Evolutionary conservation across 805 yeast species (phyloP).

Genomic region (Nakazawaea anatomiae): DNA sequence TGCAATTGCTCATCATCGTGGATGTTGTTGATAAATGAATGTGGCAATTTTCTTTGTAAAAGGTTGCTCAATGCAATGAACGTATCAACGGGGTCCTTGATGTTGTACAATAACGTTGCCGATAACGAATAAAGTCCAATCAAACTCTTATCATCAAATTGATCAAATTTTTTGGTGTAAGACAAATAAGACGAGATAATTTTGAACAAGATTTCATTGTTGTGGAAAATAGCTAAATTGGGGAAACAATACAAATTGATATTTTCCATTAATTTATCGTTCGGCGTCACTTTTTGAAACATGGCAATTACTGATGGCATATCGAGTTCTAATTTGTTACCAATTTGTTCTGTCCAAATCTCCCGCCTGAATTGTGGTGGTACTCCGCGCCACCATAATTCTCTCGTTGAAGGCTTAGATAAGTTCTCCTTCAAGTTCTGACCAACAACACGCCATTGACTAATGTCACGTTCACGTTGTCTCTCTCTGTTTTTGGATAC

Average conservation of each 20-base stretch:
- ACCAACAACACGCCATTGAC: slow-evolving; percentile 35
- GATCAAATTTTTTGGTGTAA: not conserved
- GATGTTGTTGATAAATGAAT: slow-evolving; percentile 12
- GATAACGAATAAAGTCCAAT: slow-evolving; percentile 5
- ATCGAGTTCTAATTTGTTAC: slow-evolving; percentile 23
- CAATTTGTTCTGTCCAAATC: slow-evolving; percentile 47
- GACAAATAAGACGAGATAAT: slow-evolving; percentile 1
- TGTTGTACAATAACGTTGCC: slow-evolving; percentile 2
- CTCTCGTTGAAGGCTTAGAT: slow-evolving; percentile 36
- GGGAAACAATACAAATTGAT: slow-evolving; percentile 7
- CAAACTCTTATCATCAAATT: not conserved
- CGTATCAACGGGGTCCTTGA: slow-evolving; percentile 10
- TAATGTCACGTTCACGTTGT: slow-evolving; percentile 30
- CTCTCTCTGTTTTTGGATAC: slow-evolving; percentile 25
- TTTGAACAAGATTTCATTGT: not conserved
- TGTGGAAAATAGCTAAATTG: slow-evolving; percentile 1
- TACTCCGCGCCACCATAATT: slow-evolving; percentile 58
- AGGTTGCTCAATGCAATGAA: slow-evolving; percentile 20
- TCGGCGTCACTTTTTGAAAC: not conserved
- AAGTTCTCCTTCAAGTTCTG: slow-evolving; percentile 28
- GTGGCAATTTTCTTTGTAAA: slow-evolving; percentile 21
- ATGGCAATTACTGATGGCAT: not conserved
- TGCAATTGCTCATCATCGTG: slow-evolving; percentile 21
- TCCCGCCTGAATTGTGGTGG: slow-evolving; percentile 37
- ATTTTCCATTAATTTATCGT: not conserved